Evolutionary conservation across 208 protist genomes (phyloP).

Genomic region (Leishmania major): DNA sequence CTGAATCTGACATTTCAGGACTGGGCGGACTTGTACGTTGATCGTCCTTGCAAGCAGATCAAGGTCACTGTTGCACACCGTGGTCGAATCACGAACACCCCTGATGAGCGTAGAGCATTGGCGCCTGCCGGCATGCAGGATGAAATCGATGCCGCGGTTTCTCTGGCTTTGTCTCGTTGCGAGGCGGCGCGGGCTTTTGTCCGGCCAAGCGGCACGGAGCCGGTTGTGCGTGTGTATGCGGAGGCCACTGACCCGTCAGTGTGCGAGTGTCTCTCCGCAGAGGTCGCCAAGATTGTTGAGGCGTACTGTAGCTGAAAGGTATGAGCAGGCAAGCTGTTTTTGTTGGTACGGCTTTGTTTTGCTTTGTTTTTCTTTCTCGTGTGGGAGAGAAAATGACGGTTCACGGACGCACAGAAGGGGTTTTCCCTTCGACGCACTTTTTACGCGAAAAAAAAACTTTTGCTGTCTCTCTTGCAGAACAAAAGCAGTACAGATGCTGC

Average conservation of each 20-base stretch:
- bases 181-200: constrained; percentile 81
- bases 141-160: constrained; percentile 78
- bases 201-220: constrained; percentile 94
- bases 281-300: constrained; percentile 44
- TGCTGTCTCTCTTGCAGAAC: background rate
- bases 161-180: constrained; percentile 1
- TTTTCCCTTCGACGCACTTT: background rate
- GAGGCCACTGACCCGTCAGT: constrained; percentile 47
- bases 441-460: background rate
- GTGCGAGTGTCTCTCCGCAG: constrained; percentile 37
- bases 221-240: constrained; percentile 92
- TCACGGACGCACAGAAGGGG: background rate
- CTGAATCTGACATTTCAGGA: constrained; percentile 43
- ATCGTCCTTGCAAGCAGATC: constrained; percentile 55
- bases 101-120: constrained; percentile 62
- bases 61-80: constrained; percentile 63
- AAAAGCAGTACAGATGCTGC: background rate
- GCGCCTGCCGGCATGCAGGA: constrained; percentile 79
- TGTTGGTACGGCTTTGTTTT: constrained; percentile 6
- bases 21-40: constrained; percentile 65
- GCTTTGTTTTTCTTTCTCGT: background rate
- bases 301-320: constrained; percentile 37
- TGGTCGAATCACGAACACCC: constrained; percentile 68
- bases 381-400: background rate
- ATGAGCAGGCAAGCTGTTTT: background rate